These are phyloP conservation scores for Picea glauca DNA, from an alignment of 75 land plant genomes.

Conservation along the genomic window DNA sequence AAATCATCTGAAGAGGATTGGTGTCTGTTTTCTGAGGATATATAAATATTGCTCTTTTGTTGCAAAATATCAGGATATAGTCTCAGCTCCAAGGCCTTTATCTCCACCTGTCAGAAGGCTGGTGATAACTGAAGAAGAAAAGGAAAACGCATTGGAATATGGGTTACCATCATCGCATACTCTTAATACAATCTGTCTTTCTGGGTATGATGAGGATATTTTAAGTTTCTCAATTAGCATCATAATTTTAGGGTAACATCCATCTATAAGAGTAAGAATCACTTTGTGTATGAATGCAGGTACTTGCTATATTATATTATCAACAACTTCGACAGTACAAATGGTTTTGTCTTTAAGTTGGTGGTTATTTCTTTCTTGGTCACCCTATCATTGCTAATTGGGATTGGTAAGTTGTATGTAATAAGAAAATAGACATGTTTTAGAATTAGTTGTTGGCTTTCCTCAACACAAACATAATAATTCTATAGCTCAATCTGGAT, in stretches of 20 bases:
- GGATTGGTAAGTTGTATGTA: constrained; percentile 39
- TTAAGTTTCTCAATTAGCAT: not conserved
- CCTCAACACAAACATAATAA: not conserved
- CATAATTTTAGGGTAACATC: not conserved
- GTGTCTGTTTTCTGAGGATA: not conserved
- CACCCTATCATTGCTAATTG: constrained; percentile 51
- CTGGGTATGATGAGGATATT: constrained; percentile 51
- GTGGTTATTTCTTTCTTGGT: constrained; percentile 34
- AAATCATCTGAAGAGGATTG: not conserved
- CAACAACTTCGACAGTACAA: constrained; percentile 14
- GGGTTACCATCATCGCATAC: constrained; percentile 99
- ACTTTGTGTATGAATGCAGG: constrained; percentile 33
- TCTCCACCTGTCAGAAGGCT: constrained; percentile 89
- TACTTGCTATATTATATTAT: constrained; percentile 56
- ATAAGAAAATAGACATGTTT: constrained; percentile 2
- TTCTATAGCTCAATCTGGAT: not conserved
- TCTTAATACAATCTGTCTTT: constrained; percentile 89
- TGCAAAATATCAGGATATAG: constrained; percentile 49
- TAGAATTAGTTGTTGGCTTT: not conserved
- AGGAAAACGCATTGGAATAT: constrained; percentile 83
- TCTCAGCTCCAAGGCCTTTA: constrained; percentile 96
- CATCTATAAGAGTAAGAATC: not conserved
- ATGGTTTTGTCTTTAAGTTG: constrained; percentile 1
- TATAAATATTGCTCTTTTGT: not conserved
- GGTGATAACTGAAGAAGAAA: constrained; percentile 66